These are phyloP conservation scores for Debaryomyces sp. DNA, from an alignment of 1,139 yeast genomes.

Conservation along the genomic window DNA sequence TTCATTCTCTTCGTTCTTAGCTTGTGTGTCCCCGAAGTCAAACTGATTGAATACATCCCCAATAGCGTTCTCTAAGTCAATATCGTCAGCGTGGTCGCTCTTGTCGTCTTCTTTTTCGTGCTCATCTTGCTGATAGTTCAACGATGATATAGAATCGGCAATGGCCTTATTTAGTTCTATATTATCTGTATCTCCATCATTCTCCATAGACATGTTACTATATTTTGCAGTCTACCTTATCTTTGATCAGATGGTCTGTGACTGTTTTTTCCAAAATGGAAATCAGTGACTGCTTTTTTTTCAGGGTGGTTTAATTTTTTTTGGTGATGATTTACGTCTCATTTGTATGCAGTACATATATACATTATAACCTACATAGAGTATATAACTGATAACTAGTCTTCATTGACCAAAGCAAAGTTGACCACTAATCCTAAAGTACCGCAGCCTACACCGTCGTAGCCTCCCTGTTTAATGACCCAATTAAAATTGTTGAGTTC, in stretches of 20 bases:
- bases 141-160: conserved; percentile 13
- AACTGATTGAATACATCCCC: conserved; percentile 42
- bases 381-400: not conserved
- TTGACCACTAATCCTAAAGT: conserved; percentile 41
- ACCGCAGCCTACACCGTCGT: conserved; percentile 41
- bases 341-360: conserved; percentile 3
- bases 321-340: conserved; percentile 5
- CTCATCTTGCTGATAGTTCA: conserved; percentile 5
- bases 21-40: conserved; percentile 16
- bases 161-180: conserved; percentile 12
- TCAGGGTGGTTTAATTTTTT: conserved; percentile 8
- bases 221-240: conserved; percentile 9
- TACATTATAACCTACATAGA: not conserved
- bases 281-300: conserved; percentile 18
- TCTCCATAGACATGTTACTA: conserved; percentile 9
- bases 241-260: conserved; percentile 12
- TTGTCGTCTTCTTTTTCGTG: not conserved
- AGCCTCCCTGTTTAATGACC: conserved; percentile 43
- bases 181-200: conserved; percentile 5
- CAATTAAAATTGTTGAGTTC: conserved; percentile 47
- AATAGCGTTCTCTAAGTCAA: conserved; percentile 37
- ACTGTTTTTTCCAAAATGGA: conserved; percentile 18
- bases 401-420: conserved; percentile 42
- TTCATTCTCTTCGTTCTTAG: not conserved
- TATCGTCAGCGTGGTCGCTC: conserved; percentile 13